Percentiles rank a stretch among this genome's conserved stretches.
These are phyloP conservation scores for Eucalyptus lansdowneana DNA, from an alignment of 345 rosid genomes.

Conservation along the genomic window DNA sequence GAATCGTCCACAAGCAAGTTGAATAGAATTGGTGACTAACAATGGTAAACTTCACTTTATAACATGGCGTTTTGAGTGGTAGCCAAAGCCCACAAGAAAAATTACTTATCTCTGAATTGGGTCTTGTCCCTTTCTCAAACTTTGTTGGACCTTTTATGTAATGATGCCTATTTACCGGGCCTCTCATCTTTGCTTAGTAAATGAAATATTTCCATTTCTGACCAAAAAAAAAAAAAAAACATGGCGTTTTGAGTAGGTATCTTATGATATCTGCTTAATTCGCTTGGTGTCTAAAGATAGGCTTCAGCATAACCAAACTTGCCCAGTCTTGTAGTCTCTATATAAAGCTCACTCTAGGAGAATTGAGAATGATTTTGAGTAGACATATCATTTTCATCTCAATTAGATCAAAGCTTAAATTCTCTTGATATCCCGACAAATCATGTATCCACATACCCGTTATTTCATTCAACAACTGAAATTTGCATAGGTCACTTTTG, in stretches of 20 bases:
- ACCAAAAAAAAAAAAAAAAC: too few species aligned
- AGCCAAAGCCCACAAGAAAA: too few species aligned
- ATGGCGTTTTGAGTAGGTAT: not conserved
- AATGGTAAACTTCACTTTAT: not conserved
- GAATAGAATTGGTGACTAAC: not conserved
- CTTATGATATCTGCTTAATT: not conserved
- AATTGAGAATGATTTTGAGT: not conserved
- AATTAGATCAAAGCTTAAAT: not conserved
- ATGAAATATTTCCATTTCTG: too few species aligned
- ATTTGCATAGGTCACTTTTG: not conserved
- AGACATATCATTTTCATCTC: not conserved
- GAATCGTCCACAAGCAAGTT: not conserved
- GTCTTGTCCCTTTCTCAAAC: rapidly evolving
- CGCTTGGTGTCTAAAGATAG: not conserved
- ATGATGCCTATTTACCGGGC: rapidly evolving
- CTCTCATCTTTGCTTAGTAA: too few species aligned
- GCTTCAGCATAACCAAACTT: not conserved
- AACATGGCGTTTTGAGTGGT: not conserved
- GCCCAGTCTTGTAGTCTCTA: not conserved
- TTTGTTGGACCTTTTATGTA: too few species aligned
- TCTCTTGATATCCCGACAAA: not conserved
- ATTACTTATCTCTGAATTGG: too few species aligned
- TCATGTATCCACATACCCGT: rapidly evolving
- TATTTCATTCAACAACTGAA: not conserved
- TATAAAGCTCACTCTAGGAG: not conserved